A percentile compares a stretch with the other conserved stretches of the same genome.
Evolutionary conservation across 208 protist species (phyloP).

Genomic region (Acanthamoeba triangularis): DNA sequence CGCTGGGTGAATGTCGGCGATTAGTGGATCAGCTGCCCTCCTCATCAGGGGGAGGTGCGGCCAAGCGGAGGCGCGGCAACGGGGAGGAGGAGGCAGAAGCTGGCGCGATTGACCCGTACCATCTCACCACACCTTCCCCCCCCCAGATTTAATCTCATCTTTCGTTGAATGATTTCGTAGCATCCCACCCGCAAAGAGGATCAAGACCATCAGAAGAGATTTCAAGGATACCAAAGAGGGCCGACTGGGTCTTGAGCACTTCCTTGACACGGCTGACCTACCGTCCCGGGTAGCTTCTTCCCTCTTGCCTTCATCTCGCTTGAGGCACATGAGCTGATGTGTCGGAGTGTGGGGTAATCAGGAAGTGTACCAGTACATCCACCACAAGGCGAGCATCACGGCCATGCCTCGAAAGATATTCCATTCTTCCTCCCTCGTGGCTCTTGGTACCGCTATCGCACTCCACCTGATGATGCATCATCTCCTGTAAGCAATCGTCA

Average conservation of each 20-base stretch:
- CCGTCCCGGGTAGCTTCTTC: background rate
- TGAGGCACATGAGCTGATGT: too few species aligned
- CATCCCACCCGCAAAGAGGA: background rate
- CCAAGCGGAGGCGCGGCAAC: too few species aligned
- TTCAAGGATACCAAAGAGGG: slow-evolving; percentile 11
- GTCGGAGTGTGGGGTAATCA: background rate
- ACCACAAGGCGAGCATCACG: slow-evolving; percentile 15
- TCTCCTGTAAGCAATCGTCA: background rate
- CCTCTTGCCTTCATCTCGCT: background rate
- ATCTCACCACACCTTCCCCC: too few species aligned
- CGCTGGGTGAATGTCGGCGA: too few species aligned
- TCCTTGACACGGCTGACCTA: background rate
- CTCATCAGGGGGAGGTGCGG: too few species aligned
- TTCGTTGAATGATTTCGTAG: too few species aligned
- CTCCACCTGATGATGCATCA: background rate
- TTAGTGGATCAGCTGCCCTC: too few species aligned
- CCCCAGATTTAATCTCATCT: too few species aligned
- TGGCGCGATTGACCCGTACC: too few species aligned
- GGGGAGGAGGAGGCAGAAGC: too few species aligned
- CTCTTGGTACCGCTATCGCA: background rate
- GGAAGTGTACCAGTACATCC: slow-evolving; percentile 21
- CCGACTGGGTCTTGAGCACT: background rate
- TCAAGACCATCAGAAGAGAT: background rate
- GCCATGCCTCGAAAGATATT: background rate
- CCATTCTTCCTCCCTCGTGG: background rate